Evolutionary conservation across 2,329 filamentous ascomycete genomes (phyloP).

Genomic region (Fusarium torulosum): DNA sequence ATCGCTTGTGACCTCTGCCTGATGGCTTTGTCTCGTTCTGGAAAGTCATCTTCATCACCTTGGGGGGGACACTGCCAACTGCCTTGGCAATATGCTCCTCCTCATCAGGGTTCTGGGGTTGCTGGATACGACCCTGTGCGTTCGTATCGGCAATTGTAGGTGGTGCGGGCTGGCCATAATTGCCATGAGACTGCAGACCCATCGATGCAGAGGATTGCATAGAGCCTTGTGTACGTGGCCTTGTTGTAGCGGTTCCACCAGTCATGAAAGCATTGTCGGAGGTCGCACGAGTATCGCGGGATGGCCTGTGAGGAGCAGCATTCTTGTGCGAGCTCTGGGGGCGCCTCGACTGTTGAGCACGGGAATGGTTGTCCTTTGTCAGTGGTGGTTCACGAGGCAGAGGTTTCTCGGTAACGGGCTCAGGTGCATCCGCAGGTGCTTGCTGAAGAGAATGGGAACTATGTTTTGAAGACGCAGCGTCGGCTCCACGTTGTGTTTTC

Average conservation of each 20-base stretch:
- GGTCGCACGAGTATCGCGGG: slow-evolving; percentile 55
- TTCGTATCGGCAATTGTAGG: slow-evolving; percentile 90
- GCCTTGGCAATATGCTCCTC: slow-evolving; percentile 74
- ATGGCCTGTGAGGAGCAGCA: slow-evolving; percentile 42
- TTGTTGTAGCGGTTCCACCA: slow-evolving; percentile 58
- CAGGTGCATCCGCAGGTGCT: slow-evolving; percentile 57
- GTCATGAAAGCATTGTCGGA: slow-evolving; percentile 60
- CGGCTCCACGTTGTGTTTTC: slow-evolving; percentile 79
- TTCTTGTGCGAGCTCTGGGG: slow-evolving; percentile 63
- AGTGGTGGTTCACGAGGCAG: slow-evolving; percentile 69
- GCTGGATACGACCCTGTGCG: slow-evolving; percentile 89
- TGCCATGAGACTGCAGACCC: slow-evolving; percentile 71
- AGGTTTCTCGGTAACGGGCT: slow-evolving; percentile 65
- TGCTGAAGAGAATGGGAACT: slow-evolving; percentile 52
- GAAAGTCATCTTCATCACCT: slow-evolving; percentile 71
- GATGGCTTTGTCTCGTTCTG: slow-evolving; percentile 65
- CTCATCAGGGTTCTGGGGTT: slow-evolving; percentile 72
- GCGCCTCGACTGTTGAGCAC: slow-evolving; percentile 55
- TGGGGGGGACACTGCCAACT: slow-evolving; percentile 70
- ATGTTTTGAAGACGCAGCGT: slow-evolving; percentile 44
- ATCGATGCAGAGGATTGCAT: slow-evolving; percentile 77
- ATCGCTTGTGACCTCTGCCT: slow-evolving; percentile 73
- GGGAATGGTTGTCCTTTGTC: slow-evolving; percentile 58
- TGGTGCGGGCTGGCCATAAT: slow-evolving; percentile 87
- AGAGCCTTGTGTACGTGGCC: slow-evolving; percentile 86